A percentile compares a stretch with the other conserved stretches of the same genome.
These are phyloP conservation scores for Sphagnum magellanicum DNA, from an alignment of 228 moss, liverwort and hornwort species.

Conservation along the genomic window DNA sequence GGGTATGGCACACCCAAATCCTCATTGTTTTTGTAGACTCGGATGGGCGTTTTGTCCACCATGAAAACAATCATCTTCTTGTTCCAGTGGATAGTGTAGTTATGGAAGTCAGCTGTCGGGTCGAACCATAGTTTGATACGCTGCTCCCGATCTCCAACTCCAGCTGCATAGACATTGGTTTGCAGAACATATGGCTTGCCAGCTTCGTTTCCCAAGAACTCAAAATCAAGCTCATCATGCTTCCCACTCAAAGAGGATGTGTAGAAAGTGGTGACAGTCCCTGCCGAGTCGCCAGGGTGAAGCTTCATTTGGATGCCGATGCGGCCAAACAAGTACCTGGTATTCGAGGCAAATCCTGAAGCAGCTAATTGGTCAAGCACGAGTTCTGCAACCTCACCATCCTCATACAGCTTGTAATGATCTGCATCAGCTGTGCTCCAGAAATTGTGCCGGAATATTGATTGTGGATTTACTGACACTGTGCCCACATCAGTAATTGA, in stretches of 20 bases:
- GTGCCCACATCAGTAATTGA: no score
- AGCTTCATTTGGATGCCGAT: conserved; percentile 50
- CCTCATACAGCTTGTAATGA: conserved; percentile 37
- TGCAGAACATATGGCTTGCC: conserved; percentile 86
- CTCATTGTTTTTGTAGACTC: conserved; percentile 67
- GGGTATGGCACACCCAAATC: conserved; percentile 67
- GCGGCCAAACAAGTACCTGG: conserved; percentile 47
- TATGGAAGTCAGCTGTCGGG: conserved; percentile 74
- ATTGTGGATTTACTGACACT: not conserved
- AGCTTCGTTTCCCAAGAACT: conserved; percentile 67
- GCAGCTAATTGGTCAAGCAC: conserved; percentile 31
- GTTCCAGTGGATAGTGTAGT: conserved; percentile 81
- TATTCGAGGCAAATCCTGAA: conserved; percentile 52
- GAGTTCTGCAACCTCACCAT: conserved; percentile 41
- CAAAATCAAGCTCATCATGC: conserved; percentile 89
- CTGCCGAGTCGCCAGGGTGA: conserved; percentile 51
- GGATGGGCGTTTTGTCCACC: conserved; percentile 77
- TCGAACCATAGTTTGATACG: conserved; percentile 88
- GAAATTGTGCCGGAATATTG: conserved; percentile 40
- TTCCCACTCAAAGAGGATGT: conserved; percentile 56
- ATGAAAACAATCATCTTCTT: conserved; percentile 61
- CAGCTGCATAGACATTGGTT: conserved; percentile 82
- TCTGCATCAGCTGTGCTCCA: conserved; percentile 49
- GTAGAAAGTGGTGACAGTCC: conserved; percentile 56
- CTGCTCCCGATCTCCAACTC: conserved; percentile 84